These are phyloP conservation scores for Backusella parvicylindrica DNA, from an alignment of 192 early-diverging fungal species.

Conservation along the genomic window DNA sequence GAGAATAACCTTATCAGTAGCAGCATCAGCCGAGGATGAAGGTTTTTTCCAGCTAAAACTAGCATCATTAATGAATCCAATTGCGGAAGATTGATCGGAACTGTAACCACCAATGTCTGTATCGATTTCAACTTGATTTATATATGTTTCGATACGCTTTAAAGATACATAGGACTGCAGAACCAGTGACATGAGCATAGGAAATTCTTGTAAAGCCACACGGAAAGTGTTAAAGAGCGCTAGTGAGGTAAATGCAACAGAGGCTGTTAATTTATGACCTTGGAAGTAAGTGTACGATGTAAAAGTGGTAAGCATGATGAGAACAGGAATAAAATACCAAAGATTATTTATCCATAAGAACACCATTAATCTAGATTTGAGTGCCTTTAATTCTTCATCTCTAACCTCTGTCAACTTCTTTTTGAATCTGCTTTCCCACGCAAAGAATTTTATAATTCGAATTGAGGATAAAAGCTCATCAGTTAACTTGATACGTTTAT, in stretches of 20 bases:
- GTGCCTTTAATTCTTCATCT: slow-evolving; percentile 55
- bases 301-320: slow-evolving; percentile 49
- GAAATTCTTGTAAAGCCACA: slow-evolving; percentile 55
- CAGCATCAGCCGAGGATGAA: neutral
- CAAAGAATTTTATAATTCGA: slow-evolving; percentile 90
- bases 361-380: slow-evolving; percentile 45
- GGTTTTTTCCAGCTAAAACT: slow-evolving; percentile 56
- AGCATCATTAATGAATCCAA: slow-evolving; percentile 61
- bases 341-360: slow-evolving; percentile 55
- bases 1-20: slow-evolving; percentile 48
- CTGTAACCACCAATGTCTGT: neutral
- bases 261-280: slow-evolving; percentile 55
- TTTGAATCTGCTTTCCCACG: slow-evolving; percentile 75
- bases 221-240: slow-evolving; percentile 70
- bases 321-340: slow-evolving; percentile 54
- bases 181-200: slow-evolving; percentile 52
- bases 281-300: slow-evolving; percentile 60
- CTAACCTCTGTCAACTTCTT: slow-evolving; percentile 59
- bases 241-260: slow-evolving; percentile 64
- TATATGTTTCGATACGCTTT: slow-evolving; percentile 65
- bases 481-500: slow-evolving; percentile 76
- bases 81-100: slow-evolving; percentile 16
- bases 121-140: slow-evolving; percentile 66
- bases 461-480: slow-evolving; percentile 88
- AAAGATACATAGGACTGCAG: slow-evolving; percentile 64